phyloP scores from a whole-genome alignment of 2,329 filamentous ascomycete genomes.

The Aspergillus tanneri region DNA sequence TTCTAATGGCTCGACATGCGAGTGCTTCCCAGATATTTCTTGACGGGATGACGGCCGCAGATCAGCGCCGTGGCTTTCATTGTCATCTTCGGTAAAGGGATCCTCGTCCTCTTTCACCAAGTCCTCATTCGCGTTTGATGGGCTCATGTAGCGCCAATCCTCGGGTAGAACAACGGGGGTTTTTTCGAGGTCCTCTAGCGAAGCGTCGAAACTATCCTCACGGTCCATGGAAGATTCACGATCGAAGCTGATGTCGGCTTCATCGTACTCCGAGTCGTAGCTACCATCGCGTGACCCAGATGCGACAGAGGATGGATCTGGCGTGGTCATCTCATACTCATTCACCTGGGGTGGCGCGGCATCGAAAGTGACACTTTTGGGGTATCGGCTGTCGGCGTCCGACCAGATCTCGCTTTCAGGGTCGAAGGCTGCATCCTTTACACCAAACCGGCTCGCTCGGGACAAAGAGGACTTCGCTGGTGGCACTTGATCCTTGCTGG shows the following conservation, averaged over 20 bases:
- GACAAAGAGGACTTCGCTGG: slow-evolving; percentile 89
- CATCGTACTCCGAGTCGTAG: slow-evolving; percentile 73
- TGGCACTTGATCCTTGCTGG: slow-evolving; percentile 70
- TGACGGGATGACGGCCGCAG: slow-evolving; percentile 50
- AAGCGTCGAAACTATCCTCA: slow-evolving; percentile 93
- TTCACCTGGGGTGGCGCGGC: slow-evolving; percentile 90
- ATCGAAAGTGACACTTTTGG: slow-evolving; percentile 97
- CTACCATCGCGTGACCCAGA: slow-evolving; percentile 90
- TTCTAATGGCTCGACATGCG: slow-evolving; percentile 68
- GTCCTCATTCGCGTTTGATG: slow-evolving; percentile 57
- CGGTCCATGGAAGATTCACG: slow-evolving; percentile 60
- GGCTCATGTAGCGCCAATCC: slow-evolving; percentile 84
- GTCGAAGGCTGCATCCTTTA: slow-evolving; percentile 64
- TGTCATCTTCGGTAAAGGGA: slow-evolving; percentile 63
- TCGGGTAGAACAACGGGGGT: slow-evolving; percentile 97
- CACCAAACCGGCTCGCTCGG: slow-evolving; percentile 56
- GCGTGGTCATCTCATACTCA: slow-evolving; percentile 97
- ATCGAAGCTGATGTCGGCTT: slow-evolving; percentile 65
- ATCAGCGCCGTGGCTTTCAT: slow-evolving; percentile 64
- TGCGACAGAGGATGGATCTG: slow-evolving; percentile 87
- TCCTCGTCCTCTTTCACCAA: slow-evolving; percentile 60
- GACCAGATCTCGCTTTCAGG: slow-evolving; percentile 68
- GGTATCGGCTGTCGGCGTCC: slow-evolving; percentile 73
- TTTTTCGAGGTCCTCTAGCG: slow-evolving; percentile 92
- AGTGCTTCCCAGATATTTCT: slow-evolving; percentile 40